These are phyloP conservation scores for Pseudogymnoascus sp. DNA, from an alignment of 2,329 filamentous ascomycete species.

Conservation along the genomic window DNA sequence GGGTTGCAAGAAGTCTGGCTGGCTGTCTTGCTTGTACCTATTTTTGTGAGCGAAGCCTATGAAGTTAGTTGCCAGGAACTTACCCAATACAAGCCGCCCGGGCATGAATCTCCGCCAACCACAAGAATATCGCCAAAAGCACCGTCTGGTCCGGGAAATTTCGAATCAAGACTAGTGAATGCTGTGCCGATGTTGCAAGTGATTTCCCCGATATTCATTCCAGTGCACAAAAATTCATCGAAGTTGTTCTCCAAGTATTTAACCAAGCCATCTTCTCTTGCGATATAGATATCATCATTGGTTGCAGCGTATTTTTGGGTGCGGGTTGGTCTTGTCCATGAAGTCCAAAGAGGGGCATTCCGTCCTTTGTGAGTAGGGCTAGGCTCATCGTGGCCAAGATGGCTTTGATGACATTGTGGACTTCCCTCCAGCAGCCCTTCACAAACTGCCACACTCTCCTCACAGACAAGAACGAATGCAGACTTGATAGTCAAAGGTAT, in stretches of 20 bases:
- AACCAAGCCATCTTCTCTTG: slow-evolving; percentile 77
- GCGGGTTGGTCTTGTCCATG: slow-evolving; percentile 74
- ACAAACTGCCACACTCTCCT: slow-evolving; percentile 47
- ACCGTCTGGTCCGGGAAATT: slow-evolving; percentile 26
- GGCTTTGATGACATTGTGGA: slow-evolving; percentile 32
- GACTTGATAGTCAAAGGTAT: slow-evolving; percentile 64
- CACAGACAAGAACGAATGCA: slow-evolving; percentile 61
- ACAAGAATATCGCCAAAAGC: slow-evolving; percentile 66
- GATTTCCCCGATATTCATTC: slow-evolving; percentile 54
- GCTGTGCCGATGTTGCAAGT: slow-evolving; percentile 70
- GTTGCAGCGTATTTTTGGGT: slow-evolving; percentile 48
- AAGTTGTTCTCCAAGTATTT: slow-evolving; percentile 60
- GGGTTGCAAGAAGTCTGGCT: slow-evolving; percentile 45
- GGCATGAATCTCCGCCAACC: slow-evolving; percentile 67
- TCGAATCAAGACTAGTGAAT: slow-evolving; percentile 55
- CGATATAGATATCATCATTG: slow-evolving; percentile 75
- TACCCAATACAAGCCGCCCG: slow-evolving; percentile 58
- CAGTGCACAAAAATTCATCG: slow-evolving; percentile 44
- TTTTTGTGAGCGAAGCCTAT: slow-evolving; percentile 1
- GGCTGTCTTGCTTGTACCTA: slow-evolving; percentile 47
- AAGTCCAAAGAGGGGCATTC: slow-evolving; percentile 59
- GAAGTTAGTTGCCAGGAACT: slow-evolving; percentile 13
- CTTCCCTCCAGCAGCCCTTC: slow-evolving; percentile 44
- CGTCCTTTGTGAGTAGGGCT: slow-evolving; percentile 40
- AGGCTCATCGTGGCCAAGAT: slow-evolving; percentile 15